Conservation (phyloP, 106 monocot genomes). For the Dendrobium huoshanense region DNA sequence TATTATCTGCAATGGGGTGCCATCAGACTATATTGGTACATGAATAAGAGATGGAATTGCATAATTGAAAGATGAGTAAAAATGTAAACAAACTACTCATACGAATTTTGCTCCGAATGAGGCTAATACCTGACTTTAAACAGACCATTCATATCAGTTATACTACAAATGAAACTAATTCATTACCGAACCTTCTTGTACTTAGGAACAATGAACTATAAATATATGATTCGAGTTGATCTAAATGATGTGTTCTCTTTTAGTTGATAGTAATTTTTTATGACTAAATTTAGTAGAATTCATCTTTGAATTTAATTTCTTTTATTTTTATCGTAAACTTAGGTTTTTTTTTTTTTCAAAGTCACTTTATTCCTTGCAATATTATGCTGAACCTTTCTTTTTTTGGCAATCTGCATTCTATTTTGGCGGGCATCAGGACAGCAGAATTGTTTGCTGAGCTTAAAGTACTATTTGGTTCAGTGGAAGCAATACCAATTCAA, state of each 20-base stretch:
- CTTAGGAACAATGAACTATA: background rate
- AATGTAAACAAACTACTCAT: background rate
- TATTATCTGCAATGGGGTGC: background rate
- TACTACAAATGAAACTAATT: no score
- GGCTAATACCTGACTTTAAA: background rate
- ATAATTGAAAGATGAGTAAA: background rate
- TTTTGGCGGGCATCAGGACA: slow-evolving; percentile 43
- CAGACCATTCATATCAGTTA: background rate
- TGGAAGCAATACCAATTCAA: slow-evolving; percentile 52
- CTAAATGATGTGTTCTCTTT: background rate
- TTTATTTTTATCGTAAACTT: background rate
- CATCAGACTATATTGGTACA: background rate
- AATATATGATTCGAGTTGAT: background rate
- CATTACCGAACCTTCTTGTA: no score
- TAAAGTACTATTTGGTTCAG: slow-evolving; percentile 58
- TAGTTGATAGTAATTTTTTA: background rate
- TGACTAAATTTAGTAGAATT: background rate
- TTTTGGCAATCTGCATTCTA: background rate
- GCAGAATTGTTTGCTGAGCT: slow-evolving; percentile 50
- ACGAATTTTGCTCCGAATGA: background rate
- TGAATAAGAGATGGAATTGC: background rate
- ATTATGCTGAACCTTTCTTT: background rate
- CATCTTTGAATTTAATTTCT: background rate
- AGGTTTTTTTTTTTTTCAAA: background rate
- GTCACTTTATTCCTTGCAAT: background rate